Conservation (phyloP, 257 asterid genomes). For the Solanum virginianum region DNA sequence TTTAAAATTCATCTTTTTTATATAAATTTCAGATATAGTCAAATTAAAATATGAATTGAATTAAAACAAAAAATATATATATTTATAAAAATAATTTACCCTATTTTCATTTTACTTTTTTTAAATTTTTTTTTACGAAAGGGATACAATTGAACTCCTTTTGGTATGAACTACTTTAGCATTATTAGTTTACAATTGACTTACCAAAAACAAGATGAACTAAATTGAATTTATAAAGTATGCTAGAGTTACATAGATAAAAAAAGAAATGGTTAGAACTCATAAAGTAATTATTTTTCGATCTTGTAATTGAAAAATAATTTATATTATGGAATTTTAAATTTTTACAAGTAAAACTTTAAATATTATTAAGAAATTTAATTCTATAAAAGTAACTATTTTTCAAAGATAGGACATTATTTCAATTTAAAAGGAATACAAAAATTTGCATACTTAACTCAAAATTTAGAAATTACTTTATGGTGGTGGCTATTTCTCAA, state of each 20-base stretch:
- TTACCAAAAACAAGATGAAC: neutral
- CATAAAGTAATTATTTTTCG: neutral
- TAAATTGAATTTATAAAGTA: neutral
- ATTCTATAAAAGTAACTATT: neutral
- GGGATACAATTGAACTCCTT: neutral
- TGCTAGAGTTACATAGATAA: neutral
- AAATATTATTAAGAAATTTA: neutral
- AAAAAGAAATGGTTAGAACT: neutral
- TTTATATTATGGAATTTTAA: neutral
- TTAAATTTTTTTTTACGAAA: no score
- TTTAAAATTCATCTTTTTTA: no score
- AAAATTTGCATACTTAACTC: neutral
- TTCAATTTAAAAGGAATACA: neutral
- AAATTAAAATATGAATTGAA: no score
- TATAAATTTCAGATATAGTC: no score
- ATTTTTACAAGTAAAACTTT: neutral
- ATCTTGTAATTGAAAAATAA: neutral
- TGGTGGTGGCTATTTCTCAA: no score
- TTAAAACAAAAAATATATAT: no score
- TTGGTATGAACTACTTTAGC: neutral
- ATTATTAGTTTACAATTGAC: neutral
- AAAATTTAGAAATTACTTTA: constrained; percentile 27
- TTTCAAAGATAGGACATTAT: no score
- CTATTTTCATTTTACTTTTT: no score
- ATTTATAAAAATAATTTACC: neutral